Evolutionary conservation across 805 yeast genomes (phyloP).

Genomic region (Myxozyma vanderwaltii): DNA sequence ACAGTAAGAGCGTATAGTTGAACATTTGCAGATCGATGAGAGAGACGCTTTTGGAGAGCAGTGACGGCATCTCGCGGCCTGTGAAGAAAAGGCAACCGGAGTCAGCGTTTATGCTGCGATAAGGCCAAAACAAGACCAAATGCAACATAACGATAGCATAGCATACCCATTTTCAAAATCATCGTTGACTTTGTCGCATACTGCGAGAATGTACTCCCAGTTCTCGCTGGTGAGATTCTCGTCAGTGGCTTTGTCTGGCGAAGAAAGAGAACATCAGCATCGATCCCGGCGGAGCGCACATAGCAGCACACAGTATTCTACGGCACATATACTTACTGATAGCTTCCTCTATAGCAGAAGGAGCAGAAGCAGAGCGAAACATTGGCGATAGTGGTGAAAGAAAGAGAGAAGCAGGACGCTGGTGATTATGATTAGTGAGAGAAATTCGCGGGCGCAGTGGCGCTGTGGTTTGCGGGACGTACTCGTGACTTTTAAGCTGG

Average conservation of each 20-base stretch:
- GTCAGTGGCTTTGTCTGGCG: constrained; percentile 63
- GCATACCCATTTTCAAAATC: constrained; percentile 57
- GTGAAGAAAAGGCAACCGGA: too few species aligned
- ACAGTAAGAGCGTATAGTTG: constrained; percentile 57
- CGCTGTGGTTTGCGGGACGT: too few species aligned
- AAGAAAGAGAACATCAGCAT: neutral
- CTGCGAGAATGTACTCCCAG: constrained; percentile 65
- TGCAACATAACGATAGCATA: too few species aligned
- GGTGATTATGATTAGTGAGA: too few species aligned
- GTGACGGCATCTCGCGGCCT: constrained; percentile 50
- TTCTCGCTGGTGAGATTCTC: constrained; percentile 64
- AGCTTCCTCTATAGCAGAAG: constrained; percentile 29
- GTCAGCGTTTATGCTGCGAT: too few species aligned
- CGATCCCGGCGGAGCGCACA: neutral
- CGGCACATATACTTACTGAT: constrained; percentile 24
- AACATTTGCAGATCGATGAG: constrained; percentile 62
- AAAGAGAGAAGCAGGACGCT: neutral
- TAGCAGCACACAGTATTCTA: neutral
- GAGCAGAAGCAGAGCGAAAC: constrained; percentile 17
- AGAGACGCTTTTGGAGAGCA: constrained; percentile 52
- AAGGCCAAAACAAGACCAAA: neutral
- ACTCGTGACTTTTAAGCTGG: too few species aligned
- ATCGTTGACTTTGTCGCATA: constrained; percentile 63
- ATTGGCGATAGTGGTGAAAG: neutral
- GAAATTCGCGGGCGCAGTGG: neutral